Evolutionary conservation across 2,329 filamentous ascomycete genomes (phyloP), one percentile per base, ranked within the genome.

Genomic region (Calonectria fujianensis): DNA sequence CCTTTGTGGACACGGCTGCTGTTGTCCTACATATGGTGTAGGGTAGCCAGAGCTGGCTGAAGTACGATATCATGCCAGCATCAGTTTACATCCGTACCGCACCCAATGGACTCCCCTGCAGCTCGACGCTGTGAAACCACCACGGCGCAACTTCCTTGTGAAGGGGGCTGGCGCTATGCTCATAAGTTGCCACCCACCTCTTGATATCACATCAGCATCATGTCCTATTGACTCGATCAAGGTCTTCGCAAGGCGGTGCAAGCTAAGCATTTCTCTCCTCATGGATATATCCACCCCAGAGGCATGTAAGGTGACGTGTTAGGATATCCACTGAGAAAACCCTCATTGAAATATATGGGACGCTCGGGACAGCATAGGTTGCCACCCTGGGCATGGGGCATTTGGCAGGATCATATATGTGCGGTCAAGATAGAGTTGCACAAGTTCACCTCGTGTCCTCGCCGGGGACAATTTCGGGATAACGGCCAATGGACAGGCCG

Each of bases 241-340:
- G 14, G 37, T 37, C 37, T 27, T 52, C 24, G 27, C 29, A 16
- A 45, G 14, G 35, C 27, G 8, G 8, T 50, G 13, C 18, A 41
- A 31, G 52, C 65, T 41, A 48, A 57, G 29, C 66, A 66, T 59
- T 31, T 27, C 29, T 29, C n/a, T 57, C 24, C n/a, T 57, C 54
- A n/a, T 41, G 71, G 50, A 61, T 72, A 51, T n/a, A 41, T n/a
- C n/a, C 50, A 65, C 70, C 71, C 59, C 59, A 51, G 32, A 32
- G 31, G 39, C 39, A 69, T 73, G 66, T 69, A 52, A 65, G 71
- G 71, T 73, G 72, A 73, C 67, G 72, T 73, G 72, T 70, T 70
- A 39, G 72, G 54, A 70, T 67, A 45, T 59, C 66, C 57, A 57
- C 48, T 24, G 39, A 63, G 45, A 50, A 45, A 50, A 32, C 10